A percentile compares a stretch with the other conserved stretches of the same genome.
phyloP scores from a whole-genome alignment of 2,329 filamentous ascomycete genomes.

The Aureobasidium namibiae region DNA sequence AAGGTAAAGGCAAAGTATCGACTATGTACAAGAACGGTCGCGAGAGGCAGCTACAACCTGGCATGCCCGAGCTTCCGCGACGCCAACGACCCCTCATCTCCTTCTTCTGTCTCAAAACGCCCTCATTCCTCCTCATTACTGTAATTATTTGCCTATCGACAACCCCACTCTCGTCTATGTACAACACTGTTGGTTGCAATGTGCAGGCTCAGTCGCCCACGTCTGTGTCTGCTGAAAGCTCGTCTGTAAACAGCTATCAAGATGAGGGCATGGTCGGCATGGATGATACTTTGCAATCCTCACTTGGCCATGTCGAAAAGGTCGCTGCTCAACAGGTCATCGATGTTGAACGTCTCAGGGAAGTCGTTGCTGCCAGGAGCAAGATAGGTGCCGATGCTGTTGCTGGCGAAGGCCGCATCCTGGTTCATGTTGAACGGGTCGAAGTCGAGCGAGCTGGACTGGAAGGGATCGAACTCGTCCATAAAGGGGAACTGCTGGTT shows the following conservation, averaged over 20 bases:
- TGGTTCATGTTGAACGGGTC: slow-evolving; percentile 14
- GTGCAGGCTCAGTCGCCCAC: not conserved
- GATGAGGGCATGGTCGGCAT: not conserved
- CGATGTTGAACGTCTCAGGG: slow-evolving; percentile 14
- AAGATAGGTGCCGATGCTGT: slow-evolving; percentile 8
- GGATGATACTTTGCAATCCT: not conserved
- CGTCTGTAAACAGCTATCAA: not conserved
- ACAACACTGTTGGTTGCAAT: not conserved
- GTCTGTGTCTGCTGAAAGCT: not conserved
- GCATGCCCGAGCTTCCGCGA: slow-evolving; percentile 5
- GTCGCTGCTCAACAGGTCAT: slow-evolving; percentile 10
- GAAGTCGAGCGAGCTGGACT: slow-evolving; percentile 17
- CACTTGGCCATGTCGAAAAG: slow-evolving; percentile 11
- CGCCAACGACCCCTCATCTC: slow-evolving; percentile 5
- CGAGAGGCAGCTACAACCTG: not conserved
- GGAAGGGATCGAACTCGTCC: slow-evolving; percentile 17
- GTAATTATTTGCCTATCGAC: not conserved
- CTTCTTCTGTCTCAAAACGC: not conserved
- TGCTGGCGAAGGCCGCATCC: slow-evolving; percentile 6
- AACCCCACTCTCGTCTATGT: not conserved
- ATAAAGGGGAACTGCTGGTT: slow-evolving; percentile 15
- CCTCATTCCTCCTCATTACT: slow-evolving; percentile 5
- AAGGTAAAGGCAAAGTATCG: not conserved
- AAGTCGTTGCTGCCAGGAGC: slow-evolving; percentile 12
- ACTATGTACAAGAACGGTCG: slow-evolving; percentile 7